Evolutionary conservation across 352 stramenopile genomes (phyloP).

Genomic region (Hyaloperonospora brassicae): DNA sequence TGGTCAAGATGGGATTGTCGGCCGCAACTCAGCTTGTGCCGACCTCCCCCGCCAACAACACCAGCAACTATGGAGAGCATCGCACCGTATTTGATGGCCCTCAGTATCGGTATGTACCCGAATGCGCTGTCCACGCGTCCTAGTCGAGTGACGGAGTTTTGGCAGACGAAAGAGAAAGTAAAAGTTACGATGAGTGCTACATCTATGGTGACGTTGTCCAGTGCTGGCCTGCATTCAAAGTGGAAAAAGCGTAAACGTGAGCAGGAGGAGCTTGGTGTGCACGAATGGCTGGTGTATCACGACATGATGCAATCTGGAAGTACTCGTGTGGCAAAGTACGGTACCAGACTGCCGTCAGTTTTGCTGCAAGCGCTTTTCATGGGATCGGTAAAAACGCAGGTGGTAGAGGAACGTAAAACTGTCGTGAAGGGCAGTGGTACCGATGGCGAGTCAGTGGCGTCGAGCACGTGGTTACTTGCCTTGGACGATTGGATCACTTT

Average conservation of each 20-base stretch:
- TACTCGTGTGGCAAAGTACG: constrained; percentile 59
- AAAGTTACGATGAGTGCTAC: constrained; percentile 61
- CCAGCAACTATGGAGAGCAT: constrained; percentile 26
- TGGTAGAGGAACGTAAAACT: constrained; percentile 24
- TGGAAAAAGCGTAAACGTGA: constrained; percentile 22
- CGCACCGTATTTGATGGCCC: constrained; percentile 52
- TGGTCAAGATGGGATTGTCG: constrained; percentile 44
- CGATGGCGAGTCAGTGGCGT: constrained; percentile 1
- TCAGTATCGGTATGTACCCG: constrained; percentile 65
- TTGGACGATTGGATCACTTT: constrained; percentile 77
- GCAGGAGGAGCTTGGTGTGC: constrained; percentile 19
- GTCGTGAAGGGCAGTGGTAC: constrained; percentile 2
- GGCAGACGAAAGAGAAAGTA: constrained; percentile 75
- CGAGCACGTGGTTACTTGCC: constrained; percentile 40
- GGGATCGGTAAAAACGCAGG: constrained; percentile 35
- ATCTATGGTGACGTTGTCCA: constrained; percentile 43
- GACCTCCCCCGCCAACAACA: constrained; percentile 3
- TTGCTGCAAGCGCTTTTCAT: constrained; percentile 59
- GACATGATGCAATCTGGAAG: constrained; percentile 81
- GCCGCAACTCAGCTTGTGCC: constrained; percentile 36
- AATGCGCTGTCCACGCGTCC: constrained; percentile 53
- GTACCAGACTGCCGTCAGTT: constrained; percentile 52
- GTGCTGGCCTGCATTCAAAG: constrained; percentile 6
- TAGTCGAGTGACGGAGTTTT: constrained; percentile 41
- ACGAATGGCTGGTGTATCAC: constrained; percentile 75